Base-by-base conservation (phyloP, 2,329 filamentous ascomycete genomes). In the Chrysosporium queenslandicum region DNA sequence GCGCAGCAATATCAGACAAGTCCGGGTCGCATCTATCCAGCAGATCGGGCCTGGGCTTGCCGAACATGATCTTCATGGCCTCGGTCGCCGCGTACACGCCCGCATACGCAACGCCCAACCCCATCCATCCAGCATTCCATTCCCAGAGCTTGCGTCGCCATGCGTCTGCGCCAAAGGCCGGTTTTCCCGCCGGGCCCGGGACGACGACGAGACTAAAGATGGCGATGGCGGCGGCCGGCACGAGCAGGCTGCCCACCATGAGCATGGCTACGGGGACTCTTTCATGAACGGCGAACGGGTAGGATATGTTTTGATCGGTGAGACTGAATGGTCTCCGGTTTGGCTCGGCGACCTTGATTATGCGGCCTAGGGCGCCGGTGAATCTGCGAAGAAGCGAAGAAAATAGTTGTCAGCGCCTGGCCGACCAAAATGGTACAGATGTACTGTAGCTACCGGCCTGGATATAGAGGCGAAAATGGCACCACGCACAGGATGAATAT, bases 111-210 rank as follows among this genome's bases (percentile, higher is more conserved):
- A 95, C 74, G 0, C 76, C 86, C 2, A 95, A 76, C 0, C 90
- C 90, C 61, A 95, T 80, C 81, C 85, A 87, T 54, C 87, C 89
- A 1, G 81, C 82, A 64, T 96, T 88, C 66, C 87, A 82, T 67
- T 96, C 90, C 89, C 91, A 96, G 1, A 95, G 67, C 70, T 92
- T 95, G 58, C 87, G 79, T 64, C 79, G 80, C 82, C 87, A 89
- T 0, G 83, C 82, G 5, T 47, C 32, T 3, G 50, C 16, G 25
- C 32, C 32, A 30, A 52, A 46, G n/a, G 42, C 42, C 39, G 74
- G 74, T 14, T 79, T 77, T 0, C 84, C 81, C 1, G 82, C 83
- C 4, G 79, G 77, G 2, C 86, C 87, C 1, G 88, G 88, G 0
- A 92, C 81, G 59, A 91, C 69, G 8, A 80, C 54, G 14, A 94